Base-by-base conservation (phyloP, 371 early-diverging fungal genomes). In the Dinochytrium kinnereticum region DNA sequence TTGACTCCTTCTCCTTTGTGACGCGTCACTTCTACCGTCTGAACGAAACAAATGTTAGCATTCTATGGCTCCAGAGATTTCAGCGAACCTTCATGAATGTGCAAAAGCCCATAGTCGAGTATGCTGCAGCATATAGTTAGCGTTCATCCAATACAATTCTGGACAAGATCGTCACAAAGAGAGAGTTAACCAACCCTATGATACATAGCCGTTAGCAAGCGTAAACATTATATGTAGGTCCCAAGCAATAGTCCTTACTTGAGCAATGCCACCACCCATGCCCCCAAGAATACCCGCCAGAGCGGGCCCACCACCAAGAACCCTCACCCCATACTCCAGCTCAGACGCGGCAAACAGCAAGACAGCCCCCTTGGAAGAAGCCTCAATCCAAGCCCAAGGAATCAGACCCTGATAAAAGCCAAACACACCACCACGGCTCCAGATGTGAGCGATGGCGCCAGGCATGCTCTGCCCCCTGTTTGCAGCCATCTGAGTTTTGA, bases 31-130 rank as follows among this genome's bases (percentile, higher is more conserved):
- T 98, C 98, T 24, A 98, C 98, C 0, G 98, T 98, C 84, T 73
- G 53, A 19, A 19, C 24, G 19, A 61, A 24, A 2, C 2, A 7
- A 31, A 7, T 19, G 7, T 36, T 17, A 3, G 34, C 31, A 24
- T 36, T 7, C 24, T 17, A 7, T 30, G 7, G 34, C 26, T 26
- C 36, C 38, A 17, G 64, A 37, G 34, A 57, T 10, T 33, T 24
- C 1, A 36, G 33, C 24, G 0, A 28, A 71, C 71, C 72, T 97
- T 97, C 98, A 98, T 98, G 81, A 97, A 98, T 0, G 98, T 98
- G 85, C 97, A 97, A 85, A 97, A 97, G 3, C 98, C 97, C 97
- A 97, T 98, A 33, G 98, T 97, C 37, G 95, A 91, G 86, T 98
- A 96, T 0, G 98, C 97, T 53, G 55, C 10, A n/a, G n/a, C n/a